These are phyloP conservation scores for Cupressus sempervirens DNA, from an alignment of 75 land plant species.

Conservation along the genomic window DNA sequence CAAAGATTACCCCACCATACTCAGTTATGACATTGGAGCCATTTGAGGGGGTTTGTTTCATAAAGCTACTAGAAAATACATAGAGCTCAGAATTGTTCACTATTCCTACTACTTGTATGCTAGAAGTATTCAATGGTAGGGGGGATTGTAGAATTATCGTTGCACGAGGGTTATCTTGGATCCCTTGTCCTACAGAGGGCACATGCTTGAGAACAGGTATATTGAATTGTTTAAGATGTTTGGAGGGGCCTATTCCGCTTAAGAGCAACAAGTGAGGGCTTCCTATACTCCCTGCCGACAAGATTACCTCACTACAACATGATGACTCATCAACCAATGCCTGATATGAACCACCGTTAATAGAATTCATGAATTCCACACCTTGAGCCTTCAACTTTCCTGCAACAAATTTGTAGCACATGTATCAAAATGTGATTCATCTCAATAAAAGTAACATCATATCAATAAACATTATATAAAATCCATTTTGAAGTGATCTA, in stretches of 20 bases:
- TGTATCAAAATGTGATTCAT: not conserved
- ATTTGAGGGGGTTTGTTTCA: not conserved
- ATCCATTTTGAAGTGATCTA: not conserved
- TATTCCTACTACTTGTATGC: slow-evolving; percentile 71
- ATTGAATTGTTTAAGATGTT: slow-evolving; percentile 25
- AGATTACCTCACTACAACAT: slow-evolving; percentile 46
- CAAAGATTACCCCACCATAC: slow-evolving; percentile 19
- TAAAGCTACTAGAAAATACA: slow-evolving; percentile 63
- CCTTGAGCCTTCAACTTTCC: slow-evolving; percentile 47
- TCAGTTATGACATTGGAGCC: not conserved
- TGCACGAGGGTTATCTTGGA: slow-evolving; percentile 82
- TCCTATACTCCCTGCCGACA: slow-evolving; percentile 74
- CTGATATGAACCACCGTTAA: slow-evolving; percentile 31
- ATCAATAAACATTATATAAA: not conserved
- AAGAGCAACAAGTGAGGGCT: slow-evolving; percentile 79
- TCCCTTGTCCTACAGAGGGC: slow-evolving; percentile 57
- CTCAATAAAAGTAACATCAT: not conserved
- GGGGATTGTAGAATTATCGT: slow-evolving; percentile 54
- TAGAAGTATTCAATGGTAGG: slow-evolving; percentile 40
- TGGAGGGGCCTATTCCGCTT: slow-evolving; percentile 69
- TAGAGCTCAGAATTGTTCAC: slow-evolving; percentile 33
- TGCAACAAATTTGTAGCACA: slow-evolving; percentile 7
- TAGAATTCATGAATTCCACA: slow-evolving; percentile 45
- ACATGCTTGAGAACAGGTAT: slow-evolving; percentile 40
- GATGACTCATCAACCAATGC: not conserved